Base-by-base conservation (phyloP, 345 rosid species). In the Populus ilicifolia region DNA sequence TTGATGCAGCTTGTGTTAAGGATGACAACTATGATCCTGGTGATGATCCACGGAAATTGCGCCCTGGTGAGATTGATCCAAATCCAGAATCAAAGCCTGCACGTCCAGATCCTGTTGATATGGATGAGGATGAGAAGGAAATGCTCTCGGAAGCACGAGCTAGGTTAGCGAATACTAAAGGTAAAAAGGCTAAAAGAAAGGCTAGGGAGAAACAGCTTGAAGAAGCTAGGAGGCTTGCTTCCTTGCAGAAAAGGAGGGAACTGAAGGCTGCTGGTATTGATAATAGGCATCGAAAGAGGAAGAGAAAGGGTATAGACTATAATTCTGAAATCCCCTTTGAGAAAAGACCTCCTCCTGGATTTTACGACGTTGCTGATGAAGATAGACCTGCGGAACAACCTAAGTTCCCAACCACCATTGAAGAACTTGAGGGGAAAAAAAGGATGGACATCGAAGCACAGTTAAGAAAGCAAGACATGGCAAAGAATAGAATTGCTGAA, bases 61-160 rank as follows among this genome's bases (percentile, higher is more conserved):
- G 97, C 29, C 99, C 99, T 36, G 99, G 99, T 71, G 99, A 96
- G 87, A 96, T 96, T 63, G 99, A 96, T 83, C 98, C 99, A 0
- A 94, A 96, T 39, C 99, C 98, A 0, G 99, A 96, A 71, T 88
- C 99, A 1, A 96, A 96, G 86, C 99, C 99, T 76, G 99, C 99
- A 17, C 94, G 99, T 62, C 99, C 99, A 7, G 98, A 96, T 87
- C 99, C 99, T 30, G 99, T 96, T 72, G 99, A 96, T 69, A 96
- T 96, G 98, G 99, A 96, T 78, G 99, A 96, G 88, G 99, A 94
- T 69, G 99, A 96, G 88, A 96, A 96, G 87, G 99, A 96, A 82
- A 96, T 94, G 98, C 96, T 96, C 80, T 96, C 99, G 43, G 99
- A 96, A 86, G 98, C 98, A 9, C 89, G 99, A 74, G 99, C 99